Conservation (phyloP, 2,329 filamentous ascomycete species). For the Venturia pyrina region DNA sequence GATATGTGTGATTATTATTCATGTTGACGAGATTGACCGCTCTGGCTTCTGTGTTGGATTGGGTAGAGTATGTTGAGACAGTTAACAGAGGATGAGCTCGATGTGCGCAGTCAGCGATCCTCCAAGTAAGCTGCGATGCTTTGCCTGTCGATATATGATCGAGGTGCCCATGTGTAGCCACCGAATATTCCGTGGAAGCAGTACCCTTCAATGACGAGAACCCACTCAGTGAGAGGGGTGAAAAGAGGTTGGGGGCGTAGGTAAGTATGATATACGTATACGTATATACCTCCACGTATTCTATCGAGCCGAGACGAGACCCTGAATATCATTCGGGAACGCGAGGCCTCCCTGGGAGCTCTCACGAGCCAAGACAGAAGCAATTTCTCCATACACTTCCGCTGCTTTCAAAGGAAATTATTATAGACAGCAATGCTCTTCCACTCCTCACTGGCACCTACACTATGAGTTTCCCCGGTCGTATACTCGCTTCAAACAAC, state of each 20-base stretch:
- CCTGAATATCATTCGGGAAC: neutral
- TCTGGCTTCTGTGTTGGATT: neutral
- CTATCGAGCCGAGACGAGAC: neutral
- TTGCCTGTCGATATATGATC: no score
- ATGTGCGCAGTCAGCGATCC: no score
- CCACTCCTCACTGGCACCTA: neutral
- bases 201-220: no score
- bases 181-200: no score
- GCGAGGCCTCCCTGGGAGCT: neutral
- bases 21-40: neutral
- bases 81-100: no score
- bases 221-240: no score
- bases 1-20: neutral
- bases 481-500: slow-evolving; percentile 18
- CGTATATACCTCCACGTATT: no score
- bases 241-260: no score
- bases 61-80: neutral
- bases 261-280: no score
- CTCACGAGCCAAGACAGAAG: neutral
- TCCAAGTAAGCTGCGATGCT: no score
- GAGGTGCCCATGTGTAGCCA: no score
- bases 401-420: neutral
- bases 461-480: slow-evolving; percentile 18
- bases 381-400: neutral
- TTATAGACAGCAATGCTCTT: neutral